These are phyloP conservation scores for Agastache rugosa DNA, from an alignment of 257 asterid genomes.

Conservation along the genomic window DNA sequence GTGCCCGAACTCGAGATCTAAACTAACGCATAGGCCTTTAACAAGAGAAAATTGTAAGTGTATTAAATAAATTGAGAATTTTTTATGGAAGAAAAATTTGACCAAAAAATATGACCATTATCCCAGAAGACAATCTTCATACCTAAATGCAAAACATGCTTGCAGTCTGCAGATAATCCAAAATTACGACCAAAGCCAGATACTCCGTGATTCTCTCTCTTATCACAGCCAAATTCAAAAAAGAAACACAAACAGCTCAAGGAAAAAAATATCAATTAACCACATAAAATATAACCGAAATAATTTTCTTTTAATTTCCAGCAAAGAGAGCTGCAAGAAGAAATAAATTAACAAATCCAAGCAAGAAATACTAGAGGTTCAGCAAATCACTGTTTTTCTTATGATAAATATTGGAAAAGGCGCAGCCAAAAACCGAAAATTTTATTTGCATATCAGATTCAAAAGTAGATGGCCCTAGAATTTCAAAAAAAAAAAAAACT, in stretches of 20 bases:
- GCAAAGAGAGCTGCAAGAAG: not conserved
- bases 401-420: not conserved
- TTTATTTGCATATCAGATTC: not conserved
- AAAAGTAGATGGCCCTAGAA: conserved; percentile 2
- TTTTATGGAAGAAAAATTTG: not conserved
- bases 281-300: conserved; percentile 37
- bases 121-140: not conserved
- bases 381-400: not conserved
- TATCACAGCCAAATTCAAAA: not conserved
- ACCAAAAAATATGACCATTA: not conserved
- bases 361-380: not conserved
- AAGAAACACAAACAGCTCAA: not conserved
- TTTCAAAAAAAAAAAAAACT: not conserved
- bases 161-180: not conserved
- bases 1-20: not conserved
- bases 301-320: not conserved
- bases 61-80: not conserved
- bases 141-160: not conserved
- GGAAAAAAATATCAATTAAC: not conserved
- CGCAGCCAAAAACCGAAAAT: not conserved
- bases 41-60: conserved; percentile 17
- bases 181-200: not conserved
- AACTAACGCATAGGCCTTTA: conserved; percentile 15
- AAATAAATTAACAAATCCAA: not conserved
- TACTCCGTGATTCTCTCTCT: not conserved